Evolutionary conservation across 1,284 basidiomycete genomes (phyloP), one percentile per base, ranked within the genome.

Genomic region (Pseudomicrostroma phylloplanum): DNA sequence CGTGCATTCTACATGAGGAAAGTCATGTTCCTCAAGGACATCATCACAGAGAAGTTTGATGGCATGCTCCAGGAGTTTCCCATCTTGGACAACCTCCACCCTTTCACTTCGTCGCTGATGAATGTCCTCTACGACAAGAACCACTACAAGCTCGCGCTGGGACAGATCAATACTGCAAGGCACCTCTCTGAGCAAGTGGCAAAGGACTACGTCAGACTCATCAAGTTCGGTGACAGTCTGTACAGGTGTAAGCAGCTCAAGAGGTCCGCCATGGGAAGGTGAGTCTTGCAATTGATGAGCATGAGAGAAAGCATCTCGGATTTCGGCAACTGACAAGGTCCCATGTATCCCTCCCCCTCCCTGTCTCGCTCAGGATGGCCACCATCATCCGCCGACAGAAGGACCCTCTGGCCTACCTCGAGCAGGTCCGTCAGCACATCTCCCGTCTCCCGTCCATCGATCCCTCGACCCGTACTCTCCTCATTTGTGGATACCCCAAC

Each of bases 1-100:
- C 86, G 91, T 41, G 69, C 75, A 72, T 90, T 96, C 80, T 96
- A 98, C 82, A 96, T 97, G 94, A 88, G 93, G 80, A 98, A 97
- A 82, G 93, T 98, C 82, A 98, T 96, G 83, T 98, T 97, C 81
- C 96, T 93, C 1, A 93, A 97, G 81, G 92, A 97, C 80, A 86
- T 90, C 15, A 97, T 98, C 73, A 92, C 94, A 71, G 94, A 98
- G 82, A 96, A 97, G 81, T 86, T 99, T 41, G 88, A 89, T 63
- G 89, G 88, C 41, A 99, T 99, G 77, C 83, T 99, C 71, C 86
- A 86, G 55, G 94, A 98, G 80, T 99, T 99, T 81, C 94, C 94
- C 19, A 88, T 97, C 80, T 88, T 98, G 62, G 93, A 98, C 81
- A 75, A 77, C 61, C 59, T 78, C 53, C 77, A 78, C 55, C 77